These are phyloP conservation scores for Leishmania tarentolae DNA, from an alignment of 208 protist genomes.

Conservation along the genomic window DNA sequence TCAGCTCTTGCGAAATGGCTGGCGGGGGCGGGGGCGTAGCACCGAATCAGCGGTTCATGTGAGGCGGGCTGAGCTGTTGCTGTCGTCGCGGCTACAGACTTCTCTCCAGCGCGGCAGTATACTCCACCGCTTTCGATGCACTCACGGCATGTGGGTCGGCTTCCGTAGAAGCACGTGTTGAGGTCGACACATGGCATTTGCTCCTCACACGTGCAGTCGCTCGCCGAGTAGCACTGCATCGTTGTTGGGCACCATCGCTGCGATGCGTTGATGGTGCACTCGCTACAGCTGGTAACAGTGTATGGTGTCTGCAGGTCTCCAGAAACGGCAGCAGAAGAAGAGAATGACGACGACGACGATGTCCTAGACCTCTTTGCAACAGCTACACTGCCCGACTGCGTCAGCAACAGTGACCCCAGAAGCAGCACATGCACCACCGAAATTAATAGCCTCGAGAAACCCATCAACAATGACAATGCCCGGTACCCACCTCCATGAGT, in stretches of 20 bases:
- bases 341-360: background rate
- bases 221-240: slow-evolving; percentile 46
- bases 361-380: background rate
- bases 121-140: slow-evolving; percentile 50
- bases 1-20: background rate
- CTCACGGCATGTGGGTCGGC: slow-evolving; percentile 33
- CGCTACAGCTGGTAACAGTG: slow-evolving; percentile 41
- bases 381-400: background rate
- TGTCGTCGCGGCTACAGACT: background rate
- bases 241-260: slow-evolving; percentile 51
- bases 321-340: background rate
- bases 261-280: slow-evolving; percentile 43
- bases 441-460: background rate
- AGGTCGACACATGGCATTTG: slow-evolving; percentile 33
- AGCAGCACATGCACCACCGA: background rate
- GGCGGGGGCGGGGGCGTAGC: slow-evolving; percentile 31
- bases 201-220: slow-evolving; percentile 42
- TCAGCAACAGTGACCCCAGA: background rate
- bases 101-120: slow-evolving; percentile 27
- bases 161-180: slow-evolving; percentile 46
- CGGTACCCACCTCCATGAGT: background rate
- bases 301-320: slow-evolving; percentile 9
- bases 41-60: slow-evolving; percentile 8
- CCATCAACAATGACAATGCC: background rate
- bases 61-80: background rate